Conservation (phyloP, 1,284 basidiomycete genomes). For the Erythrobasidium hasegawianum region DNA sequence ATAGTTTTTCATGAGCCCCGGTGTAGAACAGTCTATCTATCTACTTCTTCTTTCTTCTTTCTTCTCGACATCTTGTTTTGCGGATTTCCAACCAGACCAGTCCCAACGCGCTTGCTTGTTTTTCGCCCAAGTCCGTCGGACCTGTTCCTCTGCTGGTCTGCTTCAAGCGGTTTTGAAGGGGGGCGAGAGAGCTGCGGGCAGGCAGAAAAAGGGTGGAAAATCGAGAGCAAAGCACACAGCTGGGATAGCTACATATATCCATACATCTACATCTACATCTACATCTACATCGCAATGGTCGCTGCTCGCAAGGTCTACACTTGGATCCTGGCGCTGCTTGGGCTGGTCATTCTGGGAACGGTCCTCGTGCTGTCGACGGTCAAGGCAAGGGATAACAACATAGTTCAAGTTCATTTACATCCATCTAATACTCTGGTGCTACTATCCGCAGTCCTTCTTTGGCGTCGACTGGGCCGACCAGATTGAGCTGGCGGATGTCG, state of each 20-base stretch:
- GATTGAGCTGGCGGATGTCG: conserved; percentile 70
- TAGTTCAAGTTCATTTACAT: not conserved
- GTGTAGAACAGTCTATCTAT: no score
- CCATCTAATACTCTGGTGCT: not conserved
- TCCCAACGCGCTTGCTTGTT: no score
- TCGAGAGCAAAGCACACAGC: no score
- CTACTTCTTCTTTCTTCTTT: no score
- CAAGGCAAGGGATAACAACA: conserved; percentile 55
- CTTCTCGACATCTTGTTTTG: no score
- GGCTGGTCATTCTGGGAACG: conserved; percentile 81
- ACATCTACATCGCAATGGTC: not conserved
- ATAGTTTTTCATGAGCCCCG: no score
- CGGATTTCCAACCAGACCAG: no score
- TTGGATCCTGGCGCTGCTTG: conserved; percentile 67
- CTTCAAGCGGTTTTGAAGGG: no score
- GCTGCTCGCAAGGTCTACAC: conserved; percentile 6
- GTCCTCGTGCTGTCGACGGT: conserved; percentile 86
- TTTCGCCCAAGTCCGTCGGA: no score
- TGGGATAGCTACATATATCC: not conserved
- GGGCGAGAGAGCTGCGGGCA: not conserved
- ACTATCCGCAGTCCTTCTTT: conserved; percentile 61
- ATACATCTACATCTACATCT: not conserved
- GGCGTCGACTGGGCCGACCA: conserved; percentile 74
- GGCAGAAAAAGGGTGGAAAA: not conserved
- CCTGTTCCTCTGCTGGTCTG: no score